Percentiles rank a stretch among this genome's conserved stretches.
Evolutionary conservation across 176 grass and related monocot genomes (phyloP).

Genomic region (Pharus latifolius): DNA sequence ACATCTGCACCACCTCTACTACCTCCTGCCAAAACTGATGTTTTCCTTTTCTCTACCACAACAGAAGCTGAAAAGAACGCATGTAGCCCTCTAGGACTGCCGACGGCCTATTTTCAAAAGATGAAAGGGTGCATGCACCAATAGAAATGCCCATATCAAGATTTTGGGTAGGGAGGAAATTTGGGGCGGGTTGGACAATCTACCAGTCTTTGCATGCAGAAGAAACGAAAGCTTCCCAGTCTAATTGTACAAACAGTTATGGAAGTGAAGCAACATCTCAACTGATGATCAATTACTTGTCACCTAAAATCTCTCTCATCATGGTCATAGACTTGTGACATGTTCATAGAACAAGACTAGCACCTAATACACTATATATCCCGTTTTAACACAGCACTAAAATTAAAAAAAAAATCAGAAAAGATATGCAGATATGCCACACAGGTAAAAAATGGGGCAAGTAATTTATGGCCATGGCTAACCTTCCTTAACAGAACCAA

Average conservation of each 20-base stretch:
- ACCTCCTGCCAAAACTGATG: conserved; percentile 14
- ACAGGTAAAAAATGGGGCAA: neutral
- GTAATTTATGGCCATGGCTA: neutral
- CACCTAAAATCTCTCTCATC: neutral
- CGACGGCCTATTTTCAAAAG: neutral
- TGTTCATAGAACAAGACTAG: neutral
- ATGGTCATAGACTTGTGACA: neutral
- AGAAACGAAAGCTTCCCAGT: neutral
- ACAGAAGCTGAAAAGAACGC: conserved; percentile 3
- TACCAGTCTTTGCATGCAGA: neutral
- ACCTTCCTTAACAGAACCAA: conserved; percentile 38
- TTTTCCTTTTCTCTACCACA: conserved; percentile 11
- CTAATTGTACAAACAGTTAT: neutral
- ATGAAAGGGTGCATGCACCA: conserved; percentile 6
- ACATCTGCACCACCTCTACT: conserved; percentile 26
- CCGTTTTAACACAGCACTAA: neutral
- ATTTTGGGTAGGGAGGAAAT: conserved; percentile 18
- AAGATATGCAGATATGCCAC: neutral
- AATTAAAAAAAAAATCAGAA: neutral
- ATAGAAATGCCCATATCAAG: conserved; percentile 23
- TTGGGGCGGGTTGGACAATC: conserved; percentile 14
- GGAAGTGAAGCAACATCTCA: neutral
- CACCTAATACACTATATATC: too few species aligned
- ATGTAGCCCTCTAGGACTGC: neutral
- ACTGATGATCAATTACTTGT: neutral